Evolutionary conservation across 495 filamentous ascomycete genomes (phyloP).

Genomic region (Entonaema liquescens): DNA sequence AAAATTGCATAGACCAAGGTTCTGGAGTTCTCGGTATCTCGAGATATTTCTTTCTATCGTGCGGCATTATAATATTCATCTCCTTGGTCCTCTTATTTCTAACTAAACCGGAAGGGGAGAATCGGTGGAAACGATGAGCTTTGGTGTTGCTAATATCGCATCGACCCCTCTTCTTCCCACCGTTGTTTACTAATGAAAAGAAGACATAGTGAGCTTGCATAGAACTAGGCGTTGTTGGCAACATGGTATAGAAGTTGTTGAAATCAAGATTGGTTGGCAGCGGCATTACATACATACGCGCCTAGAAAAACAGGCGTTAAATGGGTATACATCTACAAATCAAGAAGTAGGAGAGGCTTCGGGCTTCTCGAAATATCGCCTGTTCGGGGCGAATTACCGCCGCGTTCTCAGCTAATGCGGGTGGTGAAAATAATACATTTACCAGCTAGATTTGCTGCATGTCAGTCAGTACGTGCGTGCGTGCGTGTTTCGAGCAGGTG

Average conservation of each 20-base stretch:
- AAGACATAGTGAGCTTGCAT: constrained; percentile 44
- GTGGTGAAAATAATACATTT: constrained; percentile 22
- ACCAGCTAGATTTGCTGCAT: constrained; percentile 24
- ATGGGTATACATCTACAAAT: constrained; percentile 34
- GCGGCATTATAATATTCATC: constrained; percentile 27
- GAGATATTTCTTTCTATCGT: constrained; percentile 31
- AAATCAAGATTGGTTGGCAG: constrained; percentile 35
- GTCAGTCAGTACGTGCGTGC: constrained; percentile 5
- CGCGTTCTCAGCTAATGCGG: constrained; percentile 29
- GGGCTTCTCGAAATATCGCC: constrained; percentile 15
- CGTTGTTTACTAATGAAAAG: constrained; percentile 27
- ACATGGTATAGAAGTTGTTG: constrained; percentile 44
- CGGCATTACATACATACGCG: constrained; percentile 30
- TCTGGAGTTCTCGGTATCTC: constrained; percentile 43
- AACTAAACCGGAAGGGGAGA: constrained; percentile 1
- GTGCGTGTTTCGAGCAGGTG: constrained; percentile 22
- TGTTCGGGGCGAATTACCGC: constrained; percentile 20
- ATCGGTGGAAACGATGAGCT: constrained; percentile 1
- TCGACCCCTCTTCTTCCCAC: not conserved
- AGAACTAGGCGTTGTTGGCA: constrained; percentile 49
- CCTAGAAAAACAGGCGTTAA: constrained; percentile 30
- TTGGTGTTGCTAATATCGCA: constrained; percentile 11
- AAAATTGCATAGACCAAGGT: constrained; percentile 45
- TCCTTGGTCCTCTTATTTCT: constrained; percentile 15
- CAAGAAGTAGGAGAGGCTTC: constrained; percentile 12